Percentiles rank a stretch among this genome's conserved stretches.
Conservation (phyloP, 2,329 filamentous ascomycete species). For the Davidsoniella australis region DNA sequence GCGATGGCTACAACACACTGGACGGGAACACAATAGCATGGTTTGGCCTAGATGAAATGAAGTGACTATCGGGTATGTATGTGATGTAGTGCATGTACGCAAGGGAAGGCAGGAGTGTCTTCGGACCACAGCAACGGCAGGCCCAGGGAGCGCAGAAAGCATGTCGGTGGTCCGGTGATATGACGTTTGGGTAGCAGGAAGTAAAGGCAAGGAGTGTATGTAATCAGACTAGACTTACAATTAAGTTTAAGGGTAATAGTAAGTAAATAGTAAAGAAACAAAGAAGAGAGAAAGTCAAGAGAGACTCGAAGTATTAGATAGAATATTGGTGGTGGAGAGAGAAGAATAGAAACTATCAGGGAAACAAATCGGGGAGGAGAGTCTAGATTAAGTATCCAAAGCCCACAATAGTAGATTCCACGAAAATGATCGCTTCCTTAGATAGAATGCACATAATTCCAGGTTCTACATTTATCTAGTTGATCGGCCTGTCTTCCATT, state of each 20-base stretch:
- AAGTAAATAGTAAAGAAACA: constrained; percentile 1
- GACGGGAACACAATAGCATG: neutral
- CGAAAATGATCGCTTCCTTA: neutral
- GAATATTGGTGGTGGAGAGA: neutral
- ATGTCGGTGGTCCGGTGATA: too few relatives aligned
- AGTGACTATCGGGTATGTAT: neutral
- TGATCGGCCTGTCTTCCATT: neutral
- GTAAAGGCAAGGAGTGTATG: neutral
- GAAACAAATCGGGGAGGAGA: neutral
- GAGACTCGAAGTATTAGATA: neutral
- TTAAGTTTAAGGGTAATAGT: neutral
- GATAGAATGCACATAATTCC: too few relatives aligned
- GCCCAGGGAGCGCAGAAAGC: neutral
- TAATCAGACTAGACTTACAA: neutral
- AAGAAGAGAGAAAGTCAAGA: constrained; percentile 3
- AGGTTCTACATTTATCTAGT: too few relatives aligned
- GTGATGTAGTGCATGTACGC: neutral
- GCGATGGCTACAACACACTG: neutral
- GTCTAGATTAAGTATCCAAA: constrained; percentile 2
- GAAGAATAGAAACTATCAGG: neutral
- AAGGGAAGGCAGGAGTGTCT: neutral
- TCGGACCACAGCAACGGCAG: neutral
- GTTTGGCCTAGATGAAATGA: neutral
- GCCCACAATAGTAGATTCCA: neutral
- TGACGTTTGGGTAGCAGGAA: too few relatives aligned